phyloP scores from a whole-genome alignment of 768 basidiomycete genomes.

The Lentinula sp. region DNA sequence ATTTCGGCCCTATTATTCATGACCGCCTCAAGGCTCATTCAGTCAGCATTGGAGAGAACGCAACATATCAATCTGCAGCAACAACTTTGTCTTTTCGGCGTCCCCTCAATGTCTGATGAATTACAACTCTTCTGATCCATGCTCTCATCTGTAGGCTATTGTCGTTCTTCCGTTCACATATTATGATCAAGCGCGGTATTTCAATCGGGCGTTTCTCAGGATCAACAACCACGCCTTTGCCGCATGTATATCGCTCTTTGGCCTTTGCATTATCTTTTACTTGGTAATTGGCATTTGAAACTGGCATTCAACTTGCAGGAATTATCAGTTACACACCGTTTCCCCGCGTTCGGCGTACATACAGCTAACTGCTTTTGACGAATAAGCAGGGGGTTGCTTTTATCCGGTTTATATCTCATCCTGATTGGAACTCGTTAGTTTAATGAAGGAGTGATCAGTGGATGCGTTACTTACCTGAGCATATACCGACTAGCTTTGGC shows the following conservation, averaged over 20 bases:
- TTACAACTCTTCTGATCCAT: not conserved
- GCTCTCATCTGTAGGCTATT: not conserved
- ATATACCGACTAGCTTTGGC: not conserved
- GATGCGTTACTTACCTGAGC: too few species aligned
- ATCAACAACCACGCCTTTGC: not conserved
- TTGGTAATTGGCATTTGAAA: not conserved
- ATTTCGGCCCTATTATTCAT: not conserved
- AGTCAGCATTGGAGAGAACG: not conserved
- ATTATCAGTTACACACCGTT: not conserved
- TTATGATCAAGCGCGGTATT: not conserved
- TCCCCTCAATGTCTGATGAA: not conserved
- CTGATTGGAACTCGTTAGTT: too few species aligned
- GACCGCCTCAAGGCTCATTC: not conserved
- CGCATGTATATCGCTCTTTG: slow-evolving; percentile 4
- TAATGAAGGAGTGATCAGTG: too few species aligned
- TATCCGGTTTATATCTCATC: not conserved
- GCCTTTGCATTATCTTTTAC: not conserved
- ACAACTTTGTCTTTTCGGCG: not conserved
- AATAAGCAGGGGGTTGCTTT: not conserved
- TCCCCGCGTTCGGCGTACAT: not conserved
- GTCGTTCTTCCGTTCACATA: not conserved
- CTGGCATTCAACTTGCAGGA: not conserved
- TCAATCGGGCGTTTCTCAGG: not conserved
- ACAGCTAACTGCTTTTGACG: not conserved
- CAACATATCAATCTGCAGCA: not conserved